These are phyloP conservation scores for Syncephalastrum sp. DNA, from an alignment of 371 early-diverging fungal species.

Conservation along the genomic window DNA sequence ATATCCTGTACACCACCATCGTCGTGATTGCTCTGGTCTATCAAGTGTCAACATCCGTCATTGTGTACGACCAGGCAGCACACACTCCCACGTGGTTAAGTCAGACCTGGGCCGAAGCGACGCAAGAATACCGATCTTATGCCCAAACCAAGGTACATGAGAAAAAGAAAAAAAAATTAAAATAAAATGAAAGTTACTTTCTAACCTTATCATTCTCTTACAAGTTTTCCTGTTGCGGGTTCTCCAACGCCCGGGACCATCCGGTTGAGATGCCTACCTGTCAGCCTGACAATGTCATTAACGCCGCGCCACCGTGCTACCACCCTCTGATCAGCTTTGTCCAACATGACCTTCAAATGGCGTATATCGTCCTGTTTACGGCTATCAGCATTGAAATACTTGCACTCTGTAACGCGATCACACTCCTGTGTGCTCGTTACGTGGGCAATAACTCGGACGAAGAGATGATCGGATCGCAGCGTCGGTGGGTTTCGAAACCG, in stretches of 20 bases:
- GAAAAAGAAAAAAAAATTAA: neutral
- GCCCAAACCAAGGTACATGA: conserved; percentile 32
- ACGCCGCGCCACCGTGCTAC: conserved; percentile 31
- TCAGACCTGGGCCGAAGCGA: conserved; percentile 28
- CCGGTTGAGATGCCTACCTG: conserved; percentile 25
- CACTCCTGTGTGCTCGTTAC: conserved; percentile 25
- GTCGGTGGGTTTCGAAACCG: conserved; percentile 5
- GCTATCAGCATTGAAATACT: conserved; percentile 32
- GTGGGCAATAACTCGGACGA: conserved; percentile 5
- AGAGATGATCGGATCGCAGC: neutral
- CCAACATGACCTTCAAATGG: conserved; percentile 20
- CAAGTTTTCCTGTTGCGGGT: conserved; percentile 41
- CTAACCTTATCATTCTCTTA: neutral
- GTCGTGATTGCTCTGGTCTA: conserved; percentile 35
- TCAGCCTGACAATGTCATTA: conserved; percentile 19
- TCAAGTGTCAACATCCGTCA: conserved; percentile 29
- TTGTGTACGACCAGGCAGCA: conserved; percentile 40
- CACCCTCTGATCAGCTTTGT: conserved; percentile 23
- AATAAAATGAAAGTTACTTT: neutral
- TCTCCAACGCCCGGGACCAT: conserved; percentile 28
- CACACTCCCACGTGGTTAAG: conserved; percentile 32
- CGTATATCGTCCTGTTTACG: conserved; percentile 36
- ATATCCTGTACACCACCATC: conserved; percentile 31
- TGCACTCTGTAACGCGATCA: conserved; percentile 35
- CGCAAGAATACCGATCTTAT: conserved; percentile 27